Evolutionary conservation across 2,329 filamentous ascomycete species (phyloP).

Genomic region (Fusarium oxysporum): DNA sequence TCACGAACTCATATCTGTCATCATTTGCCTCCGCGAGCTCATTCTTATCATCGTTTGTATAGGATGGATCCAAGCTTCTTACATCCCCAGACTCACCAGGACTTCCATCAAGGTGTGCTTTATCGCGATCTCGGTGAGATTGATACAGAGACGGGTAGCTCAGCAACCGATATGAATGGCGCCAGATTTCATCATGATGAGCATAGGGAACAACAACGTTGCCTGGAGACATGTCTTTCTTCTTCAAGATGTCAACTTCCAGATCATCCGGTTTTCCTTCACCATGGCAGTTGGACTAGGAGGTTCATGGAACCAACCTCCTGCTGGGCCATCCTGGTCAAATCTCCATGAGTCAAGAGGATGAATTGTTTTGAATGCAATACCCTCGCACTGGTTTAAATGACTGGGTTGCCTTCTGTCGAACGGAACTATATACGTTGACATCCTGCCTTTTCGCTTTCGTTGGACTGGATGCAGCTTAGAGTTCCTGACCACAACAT

Average conservation of each 20-base stretch:
- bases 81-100: neutral
- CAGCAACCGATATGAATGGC: too few species aligned
- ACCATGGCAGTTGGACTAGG: slow-evolving; percentile 53
- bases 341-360: slow-evolving; percentile 32
- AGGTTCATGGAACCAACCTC: slow-evolving; percentile 52
- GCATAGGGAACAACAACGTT: slow-evolving; percentile 18
- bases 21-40: neutral
- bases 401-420: slow-evolving; percentile 48
- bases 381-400: slow-evolving; percentile 44
- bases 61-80: neutral
- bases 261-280: slow-evolving; percentile 26
- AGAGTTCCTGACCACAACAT: slow-evolving; percentile 49
- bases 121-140: slow-evolving; percentile 1
- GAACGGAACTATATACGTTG: slow-evolving; percentile 51
- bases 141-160: neutral
- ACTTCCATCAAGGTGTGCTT: neutral
- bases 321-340: slow-evolving; percentile 51
- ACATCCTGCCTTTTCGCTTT: slow-evolving; percentile 52
- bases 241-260: slow-evolving; percentile 22
- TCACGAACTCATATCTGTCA: neutral
- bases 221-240: slow-evolving; percentile 36
- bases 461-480: slow-evolving; percentile 48
- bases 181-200: too few species aligned
- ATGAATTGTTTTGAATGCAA: slow-evolving; percentile 9
- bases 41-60: neutral